Conservation (phyloP, 352 stramenopile species). For the Globisporangium iwayamae region DNA sequence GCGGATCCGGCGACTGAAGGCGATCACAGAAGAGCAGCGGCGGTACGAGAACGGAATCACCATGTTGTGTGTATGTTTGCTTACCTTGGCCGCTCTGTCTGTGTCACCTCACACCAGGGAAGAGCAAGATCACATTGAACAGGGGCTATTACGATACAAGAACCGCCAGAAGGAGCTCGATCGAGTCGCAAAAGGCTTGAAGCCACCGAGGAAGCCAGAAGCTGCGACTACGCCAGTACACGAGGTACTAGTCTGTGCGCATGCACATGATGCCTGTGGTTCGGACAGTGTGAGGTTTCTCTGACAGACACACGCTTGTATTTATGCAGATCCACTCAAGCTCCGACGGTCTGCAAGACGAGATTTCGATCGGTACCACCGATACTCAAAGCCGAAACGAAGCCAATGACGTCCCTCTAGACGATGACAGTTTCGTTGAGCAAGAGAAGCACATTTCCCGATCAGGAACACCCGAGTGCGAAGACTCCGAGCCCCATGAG, state of each 20-base stretch:
- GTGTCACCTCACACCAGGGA: conserved; percentile 23
- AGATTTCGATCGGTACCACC: no score
- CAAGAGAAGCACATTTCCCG: not conserved
- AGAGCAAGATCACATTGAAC: conserved; percentile 46
- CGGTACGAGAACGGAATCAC: conserved; percentile 23
- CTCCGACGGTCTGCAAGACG: no score
- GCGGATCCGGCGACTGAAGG: conserved; percentile 39
- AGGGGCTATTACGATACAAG: conserved; percentile 50
- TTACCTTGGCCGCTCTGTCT: no score
- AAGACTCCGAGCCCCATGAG: not conserved
- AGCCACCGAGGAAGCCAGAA: not conserved
- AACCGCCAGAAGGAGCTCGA: conserved; percentile 60
- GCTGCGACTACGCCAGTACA: not conserved
- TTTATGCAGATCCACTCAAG: not conserved
- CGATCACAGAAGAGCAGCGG: conserved; percentile 38
- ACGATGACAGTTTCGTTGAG: not conserved
- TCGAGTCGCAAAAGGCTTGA: conserved; percentile 50
- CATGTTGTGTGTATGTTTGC: not conserved
- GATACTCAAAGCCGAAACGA: not conserved
- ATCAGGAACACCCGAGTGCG: not conserved
- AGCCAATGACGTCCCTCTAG: not conserved
- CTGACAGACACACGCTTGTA: not conserved
- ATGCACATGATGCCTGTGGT: no score
- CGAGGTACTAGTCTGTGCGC: not conserved
- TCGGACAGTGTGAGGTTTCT: not conserved